phyloP scores from a whole-genome alignment of 345 rosid genomes.

The Eucalyptus lansdowneana region DNA sequence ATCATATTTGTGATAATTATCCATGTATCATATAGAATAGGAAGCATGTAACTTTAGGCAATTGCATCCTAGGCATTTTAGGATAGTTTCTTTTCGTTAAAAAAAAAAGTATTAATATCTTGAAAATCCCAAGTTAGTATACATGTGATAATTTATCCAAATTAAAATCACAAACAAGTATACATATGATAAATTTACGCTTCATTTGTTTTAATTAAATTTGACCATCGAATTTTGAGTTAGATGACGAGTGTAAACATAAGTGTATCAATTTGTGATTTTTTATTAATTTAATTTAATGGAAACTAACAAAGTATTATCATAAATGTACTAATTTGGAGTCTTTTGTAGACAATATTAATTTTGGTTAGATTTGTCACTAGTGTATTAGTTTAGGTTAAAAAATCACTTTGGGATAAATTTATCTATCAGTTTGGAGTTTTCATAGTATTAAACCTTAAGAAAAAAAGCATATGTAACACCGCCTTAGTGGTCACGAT shows the following conservation, averaged over 20 bases:
- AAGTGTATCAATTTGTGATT: too few relatives aligned
- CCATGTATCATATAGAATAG: background rate
- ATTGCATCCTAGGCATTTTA: background rate
- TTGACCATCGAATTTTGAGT: too few relatives aligned
- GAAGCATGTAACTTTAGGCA: background rate
- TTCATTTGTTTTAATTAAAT: too few relatives aligned
- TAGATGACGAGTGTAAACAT: rapidly evolving
- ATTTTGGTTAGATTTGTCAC: rapidly evolving
- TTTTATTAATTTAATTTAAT: too few relatives aligned
- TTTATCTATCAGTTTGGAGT: rapidly evolving
- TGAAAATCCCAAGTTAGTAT: background rate
- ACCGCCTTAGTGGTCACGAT: rapidly evolving
- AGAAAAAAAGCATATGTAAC: background rate
- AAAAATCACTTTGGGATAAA: too few relatives aligned
- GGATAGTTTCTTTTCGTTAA: background rate
- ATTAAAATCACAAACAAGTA: too few relatives aligned
- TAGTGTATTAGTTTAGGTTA: rapidly evolving
- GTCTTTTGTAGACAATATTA: background rate
- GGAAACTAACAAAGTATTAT: too few relatives aligned
- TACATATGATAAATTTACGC: rapidly evolving
- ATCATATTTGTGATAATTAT: background rate
- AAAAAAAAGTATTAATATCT: too few relatives aligned
- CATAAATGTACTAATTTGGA: rapidly evolving
- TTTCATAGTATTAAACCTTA: background rate
- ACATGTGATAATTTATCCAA: too few relatives aligned